These are phyloP conservation scores for Sugiyamaella boreocaroliniensis DNA, from an alignment of 805 yeast species.

Conservation along the genomic window DNA sequence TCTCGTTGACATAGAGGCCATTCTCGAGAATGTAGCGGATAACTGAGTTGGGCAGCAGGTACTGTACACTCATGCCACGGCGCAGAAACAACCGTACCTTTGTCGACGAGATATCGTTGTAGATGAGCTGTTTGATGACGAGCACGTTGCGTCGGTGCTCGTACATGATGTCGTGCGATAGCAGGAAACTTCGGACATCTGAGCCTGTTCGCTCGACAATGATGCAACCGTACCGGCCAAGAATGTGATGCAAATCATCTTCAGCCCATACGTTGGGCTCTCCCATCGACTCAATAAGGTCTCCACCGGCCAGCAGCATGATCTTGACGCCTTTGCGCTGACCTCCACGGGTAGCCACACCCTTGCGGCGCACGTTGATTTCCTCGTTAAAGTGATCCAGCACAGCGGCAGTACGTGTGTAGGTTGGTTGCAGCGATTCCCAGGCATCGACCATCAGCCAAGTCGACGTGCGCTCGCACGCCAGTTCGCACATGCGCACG, in stretches of 20 bases:
- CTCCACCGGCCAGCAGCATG: constrained; percentile 97
- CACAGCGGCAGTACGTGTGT: constrained; percentile 91
- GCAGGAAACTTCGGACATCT: constrained; percentile 85
- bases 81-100: constrained; percentile 88
- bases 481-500: constrained; percentile 96
- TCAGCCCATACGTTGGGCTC: constrained; percentile 99
- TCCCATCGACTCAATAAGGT: constrained; percentile 97
- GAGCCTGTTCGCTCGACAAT: constrained; percentile 96
- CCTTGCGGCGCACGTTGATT: constrained; percentile 83
- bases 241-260: constrained; percentile 84
- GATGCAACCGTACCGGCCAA: constrained; percentile 93
- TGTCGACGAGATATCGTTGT: constrained; percentile 92
- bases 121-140: constrained; percentile 91
- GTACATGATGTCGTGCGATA: constrained; percentile 95
- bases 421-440: constrained; percentile 88
- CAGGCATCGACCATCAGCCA: constrained; percentile 99
- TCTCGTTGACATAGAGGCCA: constrained; percentile 71
- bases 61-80: constrained; percentile 95
- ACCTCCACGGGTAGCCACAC: constrained; percentile 48
- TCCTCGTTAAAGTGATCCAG: constrained; percentile 96
- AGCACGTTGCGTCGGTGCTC: constrained; percentile 88
- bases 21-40: constrained; percentile 93
- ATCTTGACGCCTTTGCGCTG: constrained; percentile 74
- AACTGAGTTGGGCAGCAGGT: constrained; percentile 86
- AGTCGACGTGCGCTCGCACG: constrained; percentile 91